Evolutionary conservation across 1,139 yeast species (phyloP), one percentile per base, ranked within the genome.

Genomic region (Scheffersomyces stambukii): DNA sequence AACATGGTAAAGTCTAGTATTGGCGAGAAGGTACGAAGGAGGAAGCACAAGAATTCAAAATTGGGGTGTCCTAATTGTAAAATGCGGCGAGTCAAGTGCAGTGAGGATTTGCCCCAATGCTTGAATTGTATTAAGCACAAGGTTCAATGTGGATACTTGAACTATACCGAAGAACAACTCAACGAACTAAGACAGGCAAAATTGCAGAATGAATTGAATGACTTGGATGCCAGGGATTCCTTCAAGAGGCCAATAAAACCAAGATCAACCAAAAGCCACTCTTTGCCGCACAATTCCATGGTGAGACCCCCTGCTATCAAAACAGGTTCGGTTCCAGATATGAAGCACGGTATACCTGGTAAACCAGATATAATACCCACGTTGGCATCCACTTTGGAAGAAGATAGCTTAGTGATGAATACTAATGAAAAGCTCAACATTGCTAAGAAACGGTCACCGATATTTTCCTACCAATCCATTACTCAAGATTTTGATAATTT

Each of bases 1-100:
- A n/a, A n/a, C n/a, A n/a, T n/a, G n/a, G n/a, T n/a, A n/a, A n/a
- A 16, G 23, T 10, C 13, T 15, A 6, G 23, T 15, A 7, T 6
- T n/a, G 34, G 28, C n/a, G 37, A 33, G 16, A 40, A 38, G 9
- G 30, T 35, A 3, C 48, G 43, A 29, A 40, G 65, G 30, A 42
- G 64, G 25, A 57, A 45, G 33, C 64, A 57, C 32, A 57, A 54
- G 29, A 57, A 57, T 31, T 50, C 58, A 12, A 57, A 55, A 28
- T 42, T 46, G 29, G 73, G 73, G 1, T 66, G 73, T 37, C 64
- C 69, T 18, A 65, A 61, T 30, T 66, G 73, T 47, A 66, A 66
- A 42, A 57, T 57, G 27, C 51, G 73, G 35, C 37, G 71, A 29
- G 70, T 66, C 32, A 65, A 65, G 40, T 66, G 73, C 38, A 46